Conservation (phyloP, 805 yeast genomes). For the Kuraishia cidri region DNA sequence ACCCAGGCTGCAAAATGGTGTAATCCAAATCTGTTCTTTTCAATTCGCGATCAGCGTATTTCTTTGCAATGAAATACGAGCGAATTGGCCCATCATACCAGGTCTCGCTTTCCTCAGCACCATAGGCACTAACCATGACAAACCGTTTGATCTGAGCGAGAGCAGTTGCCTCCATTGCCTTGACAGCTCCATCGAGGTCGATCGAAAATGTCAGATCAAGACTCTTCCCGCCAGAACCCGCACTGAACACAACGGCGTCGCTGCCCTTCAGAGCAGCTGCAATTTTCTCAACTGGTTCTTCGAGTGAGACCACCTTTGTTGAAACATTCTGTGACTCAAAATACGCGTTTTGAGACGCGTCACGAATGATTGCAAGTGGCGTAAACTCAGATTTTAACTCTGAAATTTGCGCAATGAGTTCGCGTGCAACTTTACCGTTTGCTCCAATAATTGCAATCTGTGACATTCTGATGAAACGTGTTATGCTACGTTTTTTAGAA, state of each 20-base stretch:
- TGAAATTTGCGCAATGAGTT: constrained; percentile 26
- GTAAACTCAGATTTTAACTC: constrained; percentile 19
- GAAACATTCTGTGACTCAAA: constrained; percentile 27
- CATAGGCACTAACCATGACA: constrained; percentile 46
- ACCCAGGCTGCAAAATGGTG: constrained; percentile 51
- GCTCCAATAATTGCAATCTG: constrained; percentile 48
- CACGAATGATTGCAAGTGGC: constrained; percentile 36
- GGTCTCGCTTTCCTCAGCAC: constrained; percentile 39
- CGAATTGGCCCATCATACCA: constrained; percentile 28
- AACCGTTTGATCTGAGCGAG: constrained; percentile 32
- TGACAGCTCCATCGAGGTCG: constrained; percentile 57
- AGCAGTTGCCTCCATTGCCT: constrained; percentile 45
- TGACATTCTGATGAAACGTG: constrained; percentile 6
- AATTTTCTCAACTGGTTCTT: constrained; percentile 23
- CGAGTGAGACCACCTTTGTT: constrained; percentile 28
- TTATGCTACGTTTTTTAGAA: too few relatives aligned
- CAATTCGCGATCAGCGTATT: constrained; percentile 44
- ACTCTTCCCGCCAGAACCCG: constrained; percentile 55
- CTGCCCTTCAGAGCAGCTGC: constrained; percentile 30
- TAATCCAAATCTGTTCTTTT: constrained; percentile 33
- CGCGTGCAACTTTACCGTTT: constrained; percentile 51
- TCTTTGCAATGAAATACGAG: constrained; percentile 51
- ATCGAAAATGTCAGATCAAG: constrained; percentile 34
- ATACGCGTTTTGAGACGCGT: constrained; percentile 32
- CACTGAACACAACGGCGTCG: constrained; percentile 51